These are phyloP conservation scores for Aspergillus olivimuriae DNA, from an alignment of 495 filamentous ascomycete genomes.

Conservation along the genomic window DNA sequence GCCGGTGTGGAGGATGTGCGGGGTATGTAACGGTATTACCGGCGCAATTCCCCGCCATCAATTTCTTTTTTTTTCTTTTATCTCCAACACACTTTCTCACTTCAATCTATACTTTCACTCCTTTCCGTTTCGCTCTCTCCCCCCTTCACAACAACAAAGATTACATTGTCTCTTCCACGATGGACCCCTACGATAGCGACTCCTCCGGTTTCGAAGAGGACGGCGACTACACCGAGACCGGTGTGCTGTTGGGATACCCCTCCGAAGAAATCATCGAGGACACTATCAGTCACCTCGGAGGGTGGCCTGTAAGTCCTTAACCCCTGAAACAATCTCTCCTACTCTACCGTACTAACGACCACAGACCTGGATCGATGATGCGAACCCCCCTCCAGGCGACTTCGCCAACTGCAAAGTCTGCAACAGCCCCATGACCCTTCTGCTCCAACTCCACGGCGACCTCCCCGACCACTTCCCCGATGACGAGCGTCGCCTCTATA, in stretches of 20 bases:
- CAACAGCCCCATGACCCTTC: slow-evolving; percentile 72
- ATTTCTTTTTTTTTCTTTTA: no score
- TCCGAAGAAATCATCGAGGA: slow-evolving; percentile 78
- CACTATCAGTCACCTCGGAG: slow-evolving; percentile 82
- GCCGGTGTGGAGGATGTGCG: no score
- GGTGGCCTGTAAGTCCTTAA: slow-evolving; percentile 44
- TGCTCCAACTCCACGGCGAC: slow-evolving; percentile 89
- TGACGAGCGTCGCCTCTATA: slow-evolving; percentile 79
- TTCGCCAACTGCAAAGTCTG: slow-evolving; percentile 87
- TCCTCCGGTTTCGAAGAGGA: slow-evolving; percentile 53
- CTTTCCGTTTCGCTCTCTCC: no score
- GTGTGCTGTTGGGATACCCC: slow-evolving; percentile 85
- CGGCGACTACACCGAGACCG: slow-evolving; percentile 72
- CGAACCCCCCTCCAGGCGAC: slow-evolving; percentile 63
- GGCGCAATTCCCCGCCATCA: no score
- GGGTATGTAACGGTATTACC: no score
- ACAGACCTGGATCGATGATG: slow-evolving; percentile 74
- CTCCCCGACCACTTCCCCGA: slow-evolving; percentile 77
- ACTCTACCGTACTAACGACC: background rate
- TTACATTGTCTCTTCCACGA: no score
- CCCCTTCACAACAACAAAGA: no score
- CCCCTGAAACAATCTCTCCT: background rate
- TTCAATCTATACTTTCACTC: no score
- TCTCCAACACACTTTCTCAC: no score
- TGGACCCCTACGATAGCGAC: slow-evolving; percentile 84